Evolutionary conservation across 2,329 filamentous ascomycete species (phyloP), one percentile per base, ranked within the genome.

Genomic region (Cytospora mali): DNA sequence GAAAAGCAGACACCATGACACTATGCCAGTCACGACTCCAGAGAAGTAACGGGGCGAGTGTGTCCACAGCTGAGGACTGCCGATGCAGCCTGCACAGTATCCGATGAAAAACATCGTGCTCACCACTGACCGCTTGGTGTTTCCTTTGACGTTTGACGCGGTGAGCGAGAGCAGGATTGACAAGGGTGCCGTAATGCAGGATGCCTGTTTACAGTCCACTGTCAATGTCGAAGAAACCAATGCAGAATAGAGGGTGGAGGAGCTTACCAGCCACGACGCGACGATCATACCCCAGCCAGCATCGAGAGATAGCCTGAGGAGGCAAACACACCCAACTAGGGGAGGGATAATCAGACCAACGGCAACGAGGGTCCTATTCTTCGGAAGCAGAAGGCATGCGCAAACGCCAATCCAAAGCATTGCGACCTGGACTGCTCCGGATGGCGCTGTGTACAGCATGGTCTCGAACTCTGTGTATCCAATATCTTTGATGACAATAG

Each of bases 71-170:
- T 84, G 80, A n/a, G 81, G 80, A 0, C 71, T 71, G 0, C 72
- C 78, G 58, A 81, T 81, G 66, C 77, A 78, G 1, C 78, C 79
- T 5, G 74, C 76, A 50, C 77, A 80, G 67, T 82, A 83, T 0
- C 78, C 79, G 28, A 82, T 78, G 69, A 82, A 83, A 69, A 81
- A 82, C 68, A 81, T 74, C 6, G 76, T 75, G 56, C 77, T 81
- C 29, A 80, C 76, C 3, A 79, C 71, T 10, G 79, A 72, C 4
- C 77, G 76, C 67, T 83, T 83, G 1, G 80, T 83, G 68, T 83
- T 83, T 0, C 81, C 80, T 57, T 81, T 80, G 28, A 82, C 75
- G 60, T 83, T 83, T 3, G 79, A 82, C 0, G 80, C 79, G 1
- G 72, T 74, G 1, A 82, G 73, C 1, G 73, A 77, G 10, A 81